phyloP scores from a whole-genome alignment of 108 stramenopile species.

The Cyclostephanos invisitatus region DNA sequence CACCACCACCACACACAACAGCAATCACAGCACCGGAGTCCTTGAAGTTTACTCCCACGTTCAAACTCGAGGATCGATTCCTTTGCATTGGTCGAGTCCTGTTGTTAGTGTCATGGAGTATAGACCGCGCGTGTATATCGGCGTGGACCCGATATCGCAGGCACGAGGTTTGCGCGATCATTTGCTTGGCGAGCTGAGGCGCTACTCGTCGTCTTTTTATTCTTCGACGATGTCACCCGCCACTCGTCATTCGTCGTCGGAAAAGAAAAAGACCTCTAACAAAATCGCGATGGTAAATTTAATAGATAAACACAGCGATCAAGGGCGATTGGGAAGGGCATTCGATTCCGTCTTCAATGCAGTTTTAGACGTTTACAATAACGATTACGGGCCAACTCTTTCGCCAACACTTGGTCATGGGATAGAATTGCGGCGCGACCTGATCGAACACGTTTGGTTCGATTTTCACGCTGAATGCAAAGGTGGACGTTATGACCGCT shows the following conservation, averaged over 20 bases:
- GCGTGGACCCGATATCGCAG: slow-evolving; percentile 73
- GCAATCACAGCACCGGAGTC: neutral
- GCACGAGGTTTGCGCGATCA: slow-evolving; percentile 78
- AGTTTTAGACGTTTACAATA: slow-evolving; percentile 60
- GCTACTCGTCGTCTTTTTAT: slow-evolving; percentile 38
- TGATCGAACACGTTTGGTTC: slow-evolving; percentile 88
- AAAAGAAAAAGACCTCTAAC: neutral
- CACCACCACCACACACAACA: neutral
- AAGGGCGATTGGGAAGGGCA: slow-evolving; percentile 80
- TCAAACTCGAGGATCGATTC: slow-evolving; percentile 94
- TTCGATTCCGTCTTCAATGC: slow-evolving; percentile 78
- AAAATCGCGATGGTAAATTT: slow-evolving; percentile 84
- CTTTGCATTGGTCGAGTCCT: slow-evolving; percentile 92
- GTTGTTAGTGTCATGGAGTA: slow-evolving; percentile 88
- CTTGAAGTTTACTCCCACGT: slow-evolving; percentile 58
- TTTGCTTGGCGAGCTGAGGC: slow-evolving; percentile 61
- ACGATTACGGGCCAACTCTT: slow-evolving; percentile 8
- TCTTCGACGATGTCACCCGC: slow-evolving; percentile 7
- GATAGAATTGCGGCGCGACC: slow-evolving; percentile 15
- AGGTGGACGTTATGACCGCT: slow-evolving; percentile 84
- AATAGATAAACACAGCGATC: slow-evolving; percentile 93
- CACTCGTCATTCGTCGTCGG: slow-evolving; percentile 2
- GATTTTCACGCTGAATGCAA: slow-evolving; percentile 97
- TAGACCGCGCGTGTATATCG: slow-evolving; percentile 85
- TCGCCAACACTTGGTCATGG: neutral